These are phyloP conservation scores for Kwoniella sp. DNA, from an alignment of 768 basidiomycete genomes.

Conservation along the genomic window DNA sequence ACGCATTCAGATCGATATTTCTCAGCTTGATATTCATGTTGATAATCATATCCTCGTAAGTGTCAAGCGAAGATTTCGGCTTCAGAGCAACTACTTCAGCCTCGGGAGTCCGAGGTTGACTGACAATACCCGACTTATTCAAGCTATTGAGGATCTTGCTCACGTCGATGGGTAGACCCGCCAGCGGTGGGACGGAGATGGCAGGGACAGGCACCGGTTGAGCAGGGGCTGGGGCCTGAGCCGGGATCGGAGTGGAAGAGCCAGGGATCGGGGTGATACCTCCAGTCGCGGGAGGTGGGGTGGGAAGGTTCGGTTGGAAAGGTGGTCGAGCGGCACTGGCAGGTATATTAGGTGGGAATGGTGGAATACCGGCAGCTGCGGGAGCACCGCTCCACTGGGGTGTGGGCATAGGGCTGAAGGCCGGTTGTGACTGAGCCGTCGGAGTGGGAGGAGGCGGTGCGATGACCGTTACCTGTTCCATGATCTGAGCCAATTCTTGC, in stretches of 20 bases:
- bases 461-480: constrained; percentile 51
- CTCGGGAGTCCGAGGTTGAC: constrained; percentile 38
- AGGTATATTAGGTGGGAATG: not conserved
- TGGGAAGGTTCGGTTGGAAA: constrained; percentile 23
- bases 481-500: constrained; percentile 55
- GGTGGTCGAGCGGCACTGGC: constrained; percentile 3
- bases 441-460: constrained; percentile 15
- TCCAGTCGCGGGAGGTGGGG: constrained; percentile 45
- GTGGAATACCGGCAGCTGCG: not conserved
- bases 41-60: constrained; percentile 54
- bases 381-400: constrained; percentile 5
- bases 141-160: constrained; percentile 40
- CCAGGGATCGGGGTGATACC: constrained; percentile 45
- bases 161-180: constrained; percentile 44
- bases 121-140: constrained; percentile 31
- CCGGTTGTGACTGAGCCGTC: not conserved
- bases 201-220: constrained; percentile 50
- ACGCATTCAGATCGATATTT: constrained; percentile 45
- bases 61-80: constrained; percentile 32
- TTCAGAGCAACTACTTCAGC: not conserved
- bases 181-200: constrained; percentile 43
- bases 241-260: constrained; percentile 28
- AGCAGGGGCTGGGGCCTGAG: constrained; percentile 33
- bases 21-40: constrained; percentile 37
- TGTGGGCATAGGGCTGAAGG: not conserved